Conservation (phyloP, 345 rosid genomes). For the Populus alba region DNA sequence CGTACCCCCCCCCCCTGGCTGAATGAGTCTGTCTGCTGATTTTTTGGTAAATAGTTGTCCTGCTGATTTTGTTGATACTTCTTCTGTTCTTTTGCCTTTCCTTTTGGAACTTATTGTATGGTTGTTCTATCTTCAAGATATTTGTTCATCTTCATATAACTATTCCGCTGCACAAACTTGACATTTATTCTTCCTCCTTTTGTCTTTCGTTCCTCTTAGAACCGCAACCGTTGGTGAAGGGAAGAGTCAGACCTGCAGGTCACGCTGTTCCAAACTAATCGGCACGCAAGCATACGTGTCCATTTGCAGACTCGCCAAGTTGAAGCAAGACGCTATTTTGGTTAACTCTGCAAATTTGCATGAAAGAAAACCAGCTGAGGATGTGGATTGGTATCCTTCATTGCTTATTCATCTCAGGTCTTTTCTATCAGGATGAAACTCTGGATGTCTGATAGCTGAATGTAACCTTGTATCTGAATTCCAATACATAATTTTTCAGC, state of each 20-base stretch:
- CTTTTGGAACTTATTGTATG: neutral
- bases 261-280: constrained; percentile 1
- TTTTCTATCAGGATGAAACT: neutral
- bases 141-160: neutral
- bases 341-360: neutral
- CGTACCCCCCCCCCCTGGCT: no score
- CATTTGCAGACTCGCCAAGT: neutral
- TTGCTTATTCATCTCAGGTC: neutral
- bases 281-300: neutral
- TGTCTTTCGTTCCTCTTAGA: constrained; percentile 16
- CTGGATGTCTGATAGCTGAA: neutral
- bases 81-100: no score
- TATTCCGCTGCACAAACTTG: neutral
- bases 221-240: constrained; percentile 36
- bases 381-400: neutral
- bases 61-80: no score
- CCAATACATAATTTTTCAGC: neutral
- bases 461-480: neutral
- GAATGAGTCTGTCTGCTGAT: no score
- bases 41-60: no score
- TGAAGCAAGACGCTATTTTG: neutral
- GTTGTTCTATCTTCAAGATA: neutral
- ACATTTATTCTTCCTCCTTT: neutral
- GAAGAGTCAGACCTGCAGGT: constrained; percentile 14
- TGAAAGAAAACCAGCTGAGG: neutral